Evolutionary conservation across 2,329 filamentous ascomycete species (phyloP), one percentile per base, ranked within the genome.

Genomic region (Verticillium klebahnii): DNA sequence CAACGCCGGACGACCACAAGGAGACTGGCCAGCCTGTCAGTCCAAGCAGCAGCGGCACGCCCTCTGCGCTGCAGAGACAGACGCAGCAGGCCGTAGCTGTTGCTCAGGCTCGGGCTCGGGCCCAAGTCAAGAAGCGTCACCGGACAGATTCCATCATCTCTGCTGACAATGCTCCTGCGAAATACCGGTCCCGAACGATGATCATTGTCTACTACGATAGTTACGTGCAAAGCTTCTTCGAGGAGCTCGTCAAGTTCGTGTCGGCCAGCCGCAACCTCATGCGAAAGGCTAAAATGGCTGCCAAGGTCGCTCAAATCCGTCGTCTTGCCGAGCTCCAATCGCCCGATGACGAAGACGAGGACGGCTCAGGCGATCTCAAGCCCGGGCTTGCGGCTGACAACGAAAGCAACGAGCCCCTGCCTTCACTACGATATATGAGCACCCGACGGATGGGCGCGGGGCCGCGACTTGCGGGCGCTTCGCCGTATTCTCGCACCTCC

Each of bases 181-280:
- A 86, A 64, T 90, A 89, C 72, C 87, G 90, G 60, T 87, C 87
- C 3, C 85, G 89, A 66, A 88, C 83, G 62, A 90, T 92, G 82
- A 89, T 94, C 56, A 88, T 95, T 50, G 90, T 97, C n/a, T 93
- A 92, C 75, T 97, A 97, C 72, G 93, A 97, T 72, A 91, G 90
- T 67, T 89, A 92, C 64, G 89, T 96, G 3, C 93, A 97, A 72
- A 86, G 86, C 58, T 87, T 89, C 45, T 92, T 97, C 66, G 93
- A 96, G 69, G 83, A 89, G 61, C 78, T 97, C 58, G 93, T 97
- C 61, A 89, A 92, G 64, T 89, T 90, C 61, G 88, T 97, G 39
- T 92, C 91, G 5, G 85, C 86, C 1, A 91, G 90, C 58, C 83
- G 93, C 62, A 96, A 96, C 74, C 81, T 91, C 66, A 88, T 97